phyloP scores from a whole-genome alignment of 2,329 filamentous ascomycete species.

The Fusarium sp. region DNA sequence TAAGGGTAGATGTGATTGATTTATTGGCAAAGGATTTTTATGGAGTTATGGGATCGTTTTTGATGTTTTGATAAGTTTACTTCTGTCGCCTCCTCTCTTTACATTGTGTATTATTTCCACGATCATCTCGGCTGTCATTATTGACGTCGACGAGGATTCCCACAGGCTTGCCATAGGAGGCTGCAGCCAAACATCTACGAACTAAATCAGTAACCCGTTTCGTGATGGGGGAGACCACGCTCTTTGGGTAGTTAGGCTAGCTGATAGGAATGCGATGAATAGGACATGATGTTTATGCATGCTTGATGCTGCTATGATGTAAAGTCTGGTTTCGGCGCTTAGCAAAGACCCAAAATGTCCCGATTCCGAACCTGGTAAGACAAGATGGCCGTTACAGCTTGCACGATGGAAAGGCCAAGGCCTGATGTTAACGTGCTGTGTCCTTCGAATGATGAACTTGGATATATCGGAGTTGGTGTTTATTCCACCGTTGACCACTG shows the following conservation, averaged over 20 bases:
- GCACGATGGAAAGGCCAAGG: neutral
- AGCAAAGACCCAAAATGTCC: neutral
- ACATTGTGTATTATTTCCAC: constrained; percentile 45
- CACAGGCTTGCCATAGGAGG: constrained; percentile 17
- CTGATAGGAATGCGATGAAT: constrained; percentile 44
- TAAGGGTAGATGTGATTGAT: constrained; percentile 45
- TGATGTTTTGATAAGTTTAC: constrained; percentile 16
- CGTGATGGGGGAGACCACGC: constrained; percentile 43
- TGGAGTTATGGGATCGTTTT: constrained; percentile 42
- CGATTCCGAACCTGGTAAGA: neutral
- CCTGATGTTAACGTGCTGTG: neutral
- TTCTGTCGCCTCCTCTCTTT: constrained; percentile 41
- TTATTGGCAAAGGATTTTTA: constrained; percentile 31
- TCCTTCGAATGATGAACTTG: neutral
- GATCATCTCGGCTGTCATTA: constrained; percentile 33
- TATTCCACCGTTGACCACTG: neutral
- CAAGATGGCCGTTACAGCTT: neutral
- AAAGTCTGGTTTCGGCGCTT: neutral
- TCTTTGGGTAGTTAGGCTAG: constrained; percentile 47
- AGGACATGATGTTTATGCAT: constrained; percentile 30
- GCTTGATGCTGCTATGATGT: neutral
- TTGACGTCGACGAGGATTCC: constrained; percentile 19
- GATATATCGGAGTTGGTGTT: neutral
- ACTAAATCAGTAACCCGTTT: constrained; percentile 31
- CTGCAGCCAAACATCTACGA: constrained; percentile 25